Evolutionary conservation across 192 early-diverging fungal species (phyloP).

Genomic region (Kickxella alabastrina): DNA sequence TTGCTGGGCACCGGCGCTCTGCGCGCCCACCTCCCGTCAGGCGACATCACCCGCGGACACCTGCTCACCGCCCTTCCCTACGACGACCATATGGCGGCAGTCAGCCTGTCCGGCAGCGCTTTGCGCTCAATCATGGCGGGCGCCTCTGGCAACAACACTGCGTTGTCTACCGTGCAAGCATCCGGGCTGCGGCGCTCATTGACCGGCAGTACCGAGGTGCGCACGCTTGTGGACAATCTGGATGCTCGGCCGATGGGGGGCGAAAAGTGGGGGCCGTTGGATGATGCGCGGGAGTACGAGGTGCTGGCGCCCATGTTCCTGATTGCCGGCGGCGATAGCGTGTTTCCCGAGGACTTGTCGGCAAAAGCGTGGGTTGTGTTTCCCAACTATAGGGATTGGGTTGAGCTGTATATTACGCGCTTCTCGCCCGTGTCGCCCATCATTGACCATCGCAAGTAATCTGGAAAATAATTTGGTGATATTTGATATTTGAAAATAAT

Average conservation of each 20-base stretch:
- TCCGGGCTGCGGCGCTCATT: constrained; percentile 53
- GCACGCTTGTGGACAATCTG: constrained; percentile 3
- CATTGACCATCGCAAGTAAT: constrained; percentile 31
- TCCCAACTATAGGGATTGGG: constrained; percentile 6
- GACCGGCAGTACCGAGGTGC: constrained; percentile 1
- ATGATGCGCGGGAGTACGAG: constrained; percentile 45
- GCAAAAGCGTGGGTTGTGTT: not conserved
- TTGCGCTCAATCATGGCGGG: constrained; percentile 54
- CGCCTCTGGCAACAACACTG: constrained; percentile 25
- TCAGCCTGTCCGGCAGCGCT: constrained; percentile 52
- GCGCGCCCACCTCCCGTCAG: constrained; percentile 52
- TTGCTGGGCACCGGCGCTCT: constrained; percentile 65
- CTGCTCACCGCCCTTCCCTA: constrained; percentile 63
- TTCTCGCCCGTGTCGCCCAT: constrained; percentile 37
- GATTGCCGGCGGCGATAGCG: constrained; percentile 58
- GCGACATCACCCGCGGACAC: constrained; percentile 56
- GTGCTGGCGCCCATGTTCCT: constrained; percentile 60
- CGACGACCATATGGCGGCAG: constrained; percentile 54
- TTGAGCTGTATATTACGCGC: constrained; percentile 25
- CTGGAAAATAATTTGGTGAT: no score
- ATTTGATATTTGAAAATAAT: no score
- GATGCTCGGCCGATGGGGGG: constrained; percentile 17
- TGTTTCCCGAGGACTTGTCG: constrained; percentile 20
- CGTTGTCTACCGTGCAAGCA: constrained; percentile 58
- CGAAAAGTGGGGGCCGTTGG: constrained; percentile 38